A percentile compares a stretch with the other conserved stretches of the same genome.
Evolutionary conservation across 306 rosid genomes (phyloP).

Genomic region (Quercus gilva): DNA sequence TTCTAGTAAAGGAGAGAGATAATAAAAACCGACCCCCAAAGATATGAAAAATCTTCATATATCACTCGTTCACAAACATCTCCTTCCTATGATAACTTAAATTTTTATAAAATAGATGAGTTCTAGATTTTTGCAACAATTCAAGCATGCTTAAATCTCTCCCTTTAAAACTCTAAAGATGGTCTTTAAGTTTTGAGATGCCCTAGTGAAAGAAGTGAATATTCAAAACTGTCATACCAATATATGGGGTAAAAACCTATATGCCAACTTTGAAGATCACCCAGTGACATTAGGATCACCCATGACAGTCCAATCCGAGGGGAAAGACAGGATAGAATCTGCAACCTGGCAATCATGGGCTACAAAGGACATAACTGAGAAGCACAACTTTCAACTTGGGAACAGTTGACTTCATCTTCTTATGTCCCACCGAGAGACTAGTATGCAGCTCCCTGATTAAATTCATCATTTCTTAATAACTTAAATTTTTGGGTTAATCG

Average conservation of each 20-base stretch:
- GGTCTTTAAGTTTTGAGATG: background rate
- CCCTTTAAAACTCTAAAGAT: no score
- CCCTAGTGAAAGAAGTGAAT: background rate
- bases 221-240: no score
- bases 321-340: background rate
- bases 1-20: background rate
- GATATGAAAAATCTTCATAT: background rate
- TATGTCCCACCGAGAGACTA: background rate
- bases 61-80: background rate
- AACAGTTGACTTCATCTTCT: background rate
- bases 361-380: background rate
- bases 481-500: no score
- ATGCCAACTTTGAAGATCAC: background rate
- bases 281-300: background rate
- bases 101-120: background rate
- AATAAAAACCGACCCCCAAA: background rate
- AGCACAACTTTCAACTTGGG: background rate
- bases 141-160: background rate
- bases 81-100: background rate
- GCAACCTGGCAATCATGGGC: background rate
- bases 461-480: no score
- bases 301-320: background rate
- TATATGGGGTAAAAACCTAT: no score
- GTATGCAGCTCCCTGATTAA: no score
- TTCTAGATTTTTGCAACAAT: background rate